Evolutionary conservation across 306 rosid species (phyloP), one percentile per base, ranked within the genome.

Genomic region (Hippophae tibetana): DNA sequence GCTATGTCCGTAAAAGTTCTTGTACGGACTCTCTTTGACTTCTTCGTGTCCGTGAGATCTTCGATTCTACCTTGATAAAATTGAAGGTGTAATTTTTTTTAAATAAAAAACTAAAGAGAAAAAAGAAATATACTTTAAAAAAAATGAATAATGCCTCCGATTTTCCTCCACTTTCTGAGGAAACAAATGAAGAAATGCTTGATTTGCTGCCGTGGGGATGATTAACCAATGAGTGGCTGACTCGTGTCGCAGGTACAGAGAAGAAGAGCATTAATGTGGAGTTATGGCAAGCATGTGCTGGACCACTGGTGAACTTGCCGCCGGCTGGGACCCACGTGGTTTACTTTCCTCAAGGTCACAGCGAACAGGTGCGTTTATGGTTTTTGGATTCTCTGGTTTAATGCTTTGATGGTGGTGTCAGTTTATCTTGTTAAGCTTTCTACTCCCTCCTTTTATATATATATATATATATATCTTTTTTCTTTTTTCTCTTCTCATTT

Each of bases 201-300:
- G 10, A 4, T 27, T 48, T 38, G 51, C 6, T 8, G 13, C 13
- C 12, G 8, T 8, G 63, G 18, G 7, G 50, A 62, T 41, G 8
- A 8, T 10, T 63, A 63, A 70, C 59, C 56, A 54, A 60, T 67
- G 58, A 7, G 12, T 43, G 48, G 23, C 27, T 40, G 76, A 68
- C 67, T 60, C 63, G 65, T 71, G 76, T 57, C 10, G 70, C 68
- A 61, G 74, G 76, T 10, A 78, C 63, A 73, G 89, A 81, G 65
- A 78, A 74, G 76, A 85, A 73, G 83, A 76, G 67, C 79, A 85
- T 82, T 54, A 90, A 90, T 66, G 83, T 72, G 42, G 96, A 87
- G 81, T 79, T 90, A 8, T 90, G 98, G 98, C 98, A 90, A 71
- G 95, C 96, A 40, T 90, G 98, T 73, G 96, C 98, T 25, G 98